Evolutionary conservation across 352 stramenopile genomes (phyloP).

Genomic region (Globisporangium heterothallicum): DNA sequence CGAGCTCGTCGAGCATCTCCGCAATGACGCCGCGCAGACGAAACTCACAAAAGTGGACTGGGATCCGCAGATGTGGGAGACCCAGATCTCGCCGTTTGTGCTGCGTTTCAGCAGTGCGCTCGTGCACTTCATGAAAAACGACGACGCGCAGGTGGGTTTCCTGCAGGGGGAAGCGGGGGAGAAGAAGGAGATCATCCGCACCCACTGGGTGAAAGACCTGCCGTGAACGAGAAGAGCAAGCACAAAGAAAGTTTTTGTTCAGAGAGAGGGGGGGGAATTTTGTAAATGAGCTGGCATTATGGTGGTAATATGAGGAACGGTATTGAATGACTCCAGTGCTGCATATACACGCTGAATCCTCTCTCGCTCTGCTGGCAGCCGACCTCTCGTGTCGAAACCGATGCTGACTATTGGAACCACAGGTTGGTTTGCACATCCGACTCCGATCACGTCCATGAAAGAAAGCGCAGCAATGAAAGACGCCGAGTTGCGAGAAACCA

Average conservation of each 20-base stretch:
- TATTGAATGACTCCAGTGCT: too few species aligned
- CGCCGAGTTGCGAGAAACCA: constrained; percentile 46
- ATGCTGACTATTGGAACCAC: not conserved
- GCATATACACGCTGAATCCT: too few species aligned
- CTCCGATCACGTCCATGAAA: too few species aligned
- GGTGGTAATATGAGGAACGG: not conserved
- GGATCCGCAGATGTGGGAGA: constrained; percentile 65
- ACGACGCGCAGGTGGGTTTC: constrained; percentile 43
- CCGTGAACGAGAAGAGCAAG: not conserved
- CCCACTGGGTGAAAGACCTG: constrained; percentile 47
- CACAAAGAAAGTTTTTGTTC: not conserved
- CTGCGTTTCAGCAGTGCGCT: constrained; percentile 65
- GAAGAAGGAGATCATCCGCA: constrained; percentile 69
- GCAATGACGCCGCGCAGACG: constrained; percentile 42
- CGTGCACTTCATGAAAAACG: constrained; percentile 69
- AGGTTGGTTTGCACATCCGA: not conserved
- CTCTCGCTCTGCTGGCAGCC: not conserved
- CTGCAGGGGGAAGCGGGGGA: constrained; percentile 31
- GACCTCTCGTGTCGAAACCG: not conserved
- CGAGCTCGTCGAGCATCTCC: constrained; percentile 79
- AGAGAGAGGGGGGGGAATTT: not conserved
- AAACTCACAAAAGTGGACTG: constrained; percentile 67
- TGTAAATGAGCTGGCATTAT: too few species aligned
- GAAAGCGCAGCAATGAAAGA: constrained; percentile 3
- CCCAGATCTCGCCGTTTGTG: constrained; percentile 58